Percentiles rank a stretch among this genome's conserved stretches.
Evolutionary conservation across 2,329 filamentous ascomycete genomes (phyloP).

Genomic region (Claviceps spartinae): DNA sequence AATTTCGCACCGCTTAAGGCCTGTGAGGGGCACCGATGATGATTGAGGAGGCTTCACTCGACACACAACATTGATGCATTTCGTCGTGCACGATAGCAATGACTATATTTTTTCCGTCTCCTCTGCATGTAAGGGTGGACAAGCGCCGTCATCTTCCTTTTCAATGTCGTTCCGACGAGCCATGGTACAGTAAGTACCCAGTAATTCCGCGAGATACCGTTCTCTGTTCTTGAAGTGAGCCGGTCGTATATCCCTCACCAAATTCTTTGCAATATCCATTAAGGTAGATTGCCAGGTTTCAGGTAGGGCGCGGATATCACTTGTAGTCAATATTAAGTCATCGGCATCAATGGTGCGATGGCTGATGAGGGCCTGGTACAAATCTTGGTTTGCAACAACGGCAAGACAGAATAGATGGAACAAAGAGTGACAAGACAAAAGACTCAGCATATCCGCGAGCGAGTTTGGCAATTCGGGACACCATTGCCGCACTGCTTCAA

Average conservation of each 20-base stretch:
- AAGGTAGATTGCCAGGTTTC: constrained; percentile 1
- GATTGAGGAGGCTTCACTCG: neutral
- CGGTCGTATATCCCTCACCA: constrained; percentile 4
- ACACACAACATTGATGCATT: neutral
- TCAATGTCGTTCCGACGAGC: neutral
- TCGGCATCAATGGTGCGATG: neutral
- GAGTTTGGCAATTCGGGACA: constrained; percentile 8
- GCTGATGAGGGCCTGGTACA: constrained; percentile 5
- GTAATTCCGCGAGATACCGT: constrained; percentile 11
- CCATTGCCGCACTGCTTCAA: constrained; percentile 1
- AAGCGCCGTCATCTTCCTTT: neutral
- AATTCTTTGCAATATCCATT: constrained; percentile 7
- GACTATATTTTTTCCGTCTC: neutral
- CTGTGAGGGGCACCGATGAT: neutral
- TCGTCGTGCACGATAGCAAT: neutral
- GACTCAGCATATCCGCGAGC: constrained; percentile 6
- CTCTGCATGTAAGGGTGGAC: neutral
- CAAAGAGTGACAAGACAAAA: constrained; percentile 8
- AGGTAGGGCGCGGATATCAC: constrained; percentile 8
- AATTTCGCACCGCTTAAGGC: too few species aligned
- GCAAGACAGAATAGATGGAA: constrained; percentile 6
- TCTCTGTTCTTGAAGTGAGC: constrained; percentile 11
- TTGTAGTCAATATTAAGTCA: constrained; percentile 7
- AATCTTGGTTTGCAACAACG: constrained; percentile 1
- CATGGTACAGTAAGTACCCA: constrained; percentile 10